Percentiles rank a stretch among this genome's conserved stretches.
phyloP scores from a whole-genome alignment of 257 asterid species.

The Primulina tabacum region DNA sequence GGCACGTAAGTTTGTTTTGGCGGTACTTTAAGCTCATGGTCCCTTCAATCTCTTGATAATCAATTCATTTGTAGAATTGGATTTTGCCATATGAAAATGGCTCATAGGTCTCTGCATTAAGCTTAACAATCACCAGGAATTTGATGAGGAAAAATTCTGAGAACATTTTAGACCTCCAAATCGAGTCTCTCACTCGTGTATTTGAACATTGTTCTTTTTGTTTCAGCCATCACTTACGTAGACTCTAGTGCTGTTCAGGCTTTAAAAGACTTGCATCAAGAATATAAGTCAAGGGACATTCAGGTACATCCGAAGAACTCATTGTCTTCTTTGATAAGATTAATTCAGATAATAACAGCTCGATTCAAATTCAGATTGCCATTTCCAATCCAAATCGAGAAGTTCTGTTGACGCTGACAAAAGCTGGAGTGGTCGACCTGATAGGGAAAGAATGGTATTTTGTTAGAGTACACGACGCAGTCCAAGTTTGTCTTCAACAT shows the following conservation, averaged over 20 bases:
- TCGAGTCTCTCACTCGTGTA: constrained; percentile 1
- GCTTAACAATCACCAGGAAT: neutral
- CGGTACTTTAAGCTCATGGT: neutral
- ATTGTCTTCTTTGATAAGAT: neutral
- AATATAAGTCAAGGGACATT: constrained; percentile 80
- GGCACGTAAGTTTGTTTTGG: constrained; percentile 78
- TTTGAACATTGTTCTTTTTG: constrained; percentile 17
- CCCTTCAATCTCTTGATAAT: constrained; percentile 1
- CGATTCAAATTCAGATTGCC: constrained; percentile 59
- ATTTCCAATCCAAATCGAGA: constrained; percentile 82
- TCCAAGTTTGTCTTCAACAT: constrained; percentile 78
- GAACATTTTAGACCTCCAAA: neutral
- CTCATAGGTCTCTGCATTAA: neutral
- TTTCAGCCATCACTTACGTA: constrained; percentile 84
- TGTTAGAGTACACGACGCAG: constrained; percentile 91
- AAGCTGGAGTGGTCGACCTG: constrained; percentile 65
- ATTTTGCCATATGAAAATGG: constrained; percentile 7
- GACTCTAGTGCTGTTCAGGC: constrained; percentile 98
- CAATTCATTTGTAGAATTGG: neutral
- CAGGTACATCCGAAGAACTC: constrained; percentile 48
- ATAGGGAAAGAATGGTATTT: constrained; percentile 92
- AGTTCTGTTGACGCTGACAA: constrained; percentile 68
- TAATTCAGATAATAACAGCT: neutral
- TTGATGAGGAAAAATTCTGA: constrained; percentile 8
- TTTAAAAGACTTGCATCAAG: constrained; percentile 76